These are phyloP conservation scores for Leccinum uliginosum DNA, from an alignment of 768 basidiomycete genomes.

Conservation along the genomic window DNA sequence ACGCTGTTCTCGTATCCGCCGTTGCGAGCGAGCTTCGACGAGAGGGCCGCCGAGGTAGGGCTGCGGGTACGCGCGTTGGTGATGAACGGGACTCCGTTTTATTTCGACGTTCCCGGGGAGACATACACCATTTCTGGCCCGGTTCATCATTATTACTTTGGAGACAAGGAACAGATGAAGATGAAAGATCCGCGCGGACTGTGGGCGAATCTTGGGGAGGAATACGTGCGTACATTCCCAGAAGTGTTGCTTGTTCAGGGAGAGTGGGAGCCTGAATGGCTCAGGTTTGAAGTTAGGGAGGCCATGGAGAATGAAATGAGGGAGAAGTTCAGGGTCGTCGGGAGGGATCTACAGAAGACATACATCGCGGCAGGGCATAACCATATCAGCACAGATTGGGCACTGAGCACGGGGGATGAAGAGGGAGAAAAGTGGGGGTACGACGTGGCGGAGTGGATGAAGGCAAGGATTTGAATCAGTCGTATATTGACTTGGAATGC, in stretches of 20 bases:
- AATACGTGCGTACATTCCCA: constrained; percentile 39
- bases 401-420: constrained; percentile 48
- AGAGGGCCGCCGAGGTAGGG: constrained; percentile 16
- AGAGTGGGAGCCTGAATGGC: constrained; percentile 49
- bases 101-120: constrained; percentile 28
- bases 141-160: constrained; percentile 25
- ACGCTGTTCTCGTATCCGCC: constrained; percentile 38
- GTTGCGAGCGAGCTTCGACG: constrained; percentile 31
- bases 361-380: constrained; percentile 52
- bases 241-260: constrained; percentile 44
- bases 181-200: constrained; percentile 40
- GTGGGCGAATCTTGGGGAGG: constrained; percentile 33
- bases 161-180: constrained; percentile 39
- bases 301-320: constrained; percentile 39
- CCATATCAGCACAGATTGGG: constrained; percentile 54
- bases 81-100: constrained; percentile 44
- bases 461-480: constrained; percentile 12
- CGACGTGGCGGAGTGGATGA: constrained; percentile 39
- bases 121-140: constrained; percentile 24
- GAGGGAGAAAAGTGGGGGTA: constrained; percentile 61
- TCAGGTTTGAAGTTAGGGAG: constrained; percentile 32
- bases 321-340: constrained; percentile 29
- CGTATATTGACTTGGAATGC: constrained; percentile 2
- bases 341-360: constrained; percentile 21
- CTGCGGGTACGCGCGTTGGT: constrained; percentile 41